Conservation (phyloP, 345 rosid genomes). For the Populus simonii region DNA sequence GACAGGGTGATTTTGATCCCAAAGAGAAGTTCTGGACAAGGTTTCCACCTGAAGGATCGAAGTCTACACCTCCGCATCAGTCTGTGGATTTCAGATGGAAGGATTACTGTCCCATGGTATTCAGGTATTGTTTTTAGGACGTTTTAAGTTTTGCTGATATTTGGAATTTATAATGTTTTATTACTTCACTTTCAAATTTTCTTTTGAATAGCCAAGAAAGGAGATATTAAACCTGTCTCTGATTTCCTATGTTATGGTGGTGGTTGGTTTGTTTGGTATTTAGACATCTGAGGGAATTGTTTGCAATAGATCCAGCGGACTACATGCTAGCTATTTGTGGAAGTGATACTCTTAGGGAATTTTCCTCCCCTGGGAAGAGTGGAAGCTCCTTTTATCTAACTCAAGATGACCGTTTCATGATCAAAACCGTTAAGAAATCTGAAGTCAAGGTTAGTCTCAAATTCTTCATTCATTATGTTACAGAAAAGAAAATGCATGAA, state of each 20-base stretch:
- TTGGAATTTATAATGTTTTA: not conserved
- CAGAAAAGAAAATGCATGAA: not conserved
- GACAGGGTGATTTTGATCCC: constrained; percentile 68
- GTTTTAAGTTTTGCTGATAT: not conserved
- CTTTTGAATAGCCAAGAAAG: not conserved
- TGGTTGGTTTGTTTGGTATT: constrained; percentile 30
- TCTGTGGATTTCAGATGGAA: constrained; percentile 72
- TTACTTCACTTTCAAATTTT: not conserved
- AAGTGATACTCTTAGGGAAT: constrained; percentile 61
- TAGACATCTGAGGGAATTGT: constrained; percentile 66
- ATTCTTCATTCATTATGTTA: not conserved
- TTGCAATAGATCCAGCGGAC: constrained; percentile 57
- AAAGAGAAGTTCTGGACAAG: constrained; percentile 73
- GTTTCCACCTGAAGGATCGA: constrained; percentile 77
- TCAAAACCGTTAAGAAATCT: constrained; percentile 71
- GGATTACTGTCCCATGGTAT: constrained; percentile 77
- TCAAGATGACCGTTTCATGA: constrained; percentile 65
- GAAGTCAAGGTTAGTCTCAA: constrained; percentile 54
- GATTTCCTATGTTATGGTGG: constrained; percentile 20
- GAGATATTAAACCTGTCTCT: not conserved
- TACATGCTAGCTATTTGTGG: constrained; percentile 76
- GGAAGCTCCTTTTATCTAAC: constrained; percentile 70
- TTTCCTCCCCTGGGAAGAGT: constrained; percentile 76
- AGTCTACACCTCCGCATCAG: constrained; percentile 66
- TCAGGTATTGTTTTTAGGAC: constrained; percentile 37